Evolutionary conservation across 495 filamentous ascomycete genomes (phyloP), one percentile per base, ranked within the genome.

Genomic region (Daldinia concentrica): DNA sequence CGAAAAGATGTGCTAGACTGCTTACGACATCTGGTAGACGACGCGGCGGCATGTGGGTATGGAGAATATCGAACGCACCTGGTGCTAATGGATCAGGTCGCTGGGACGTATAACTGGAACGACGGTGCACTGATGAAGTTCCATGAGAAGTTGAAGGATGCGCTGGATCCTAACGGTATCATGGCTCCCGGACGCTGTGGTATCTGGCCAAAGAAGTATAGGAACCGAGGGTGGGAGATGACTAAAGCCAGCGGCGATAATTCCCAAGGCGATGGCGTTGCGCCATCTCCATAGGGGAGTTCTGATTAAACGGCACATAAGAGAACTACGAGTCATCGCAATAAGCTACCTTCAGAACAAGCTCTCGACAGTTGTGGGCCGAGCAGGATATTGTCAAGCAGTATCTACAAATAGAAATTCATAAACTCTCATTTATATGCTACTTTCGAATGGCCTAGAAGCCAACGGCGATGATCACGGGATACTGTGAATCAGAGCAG

Each of bases 31-130:
- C 76, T 88, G 69, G 81, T 88, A 11, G 79, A 82, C 12, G 81
- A 81, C 19, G 80, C 81, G 6, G 85, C 85, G 4, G 74, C 67
- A 9, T 75, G 82, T 17, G 88, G 86, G 0, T 89, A 82, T 64
- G 86, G 87, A 19, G 86, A 89, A 67, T 89, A 88, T 64, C 77
- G 87, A 6, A 87, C 87, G 1, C 87, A 89, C 74, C 63, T 90
- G 8, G 78, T 82, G 30, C 78, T 88, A 50, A 74, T 84, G 81
- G 83, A 90, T 70, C 86, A 88, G 75, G 82, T 90, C 11, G 83
- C 85, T 0, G 80, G 76, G 12, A 88, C 86, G n/a, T 90, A 89
- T 71, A 82, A 76, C 48, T 89, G 79, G 78, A 85, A 86, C 65
- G 79, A 86, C 57, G 79, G 81, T 24, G 83, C 83, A 4, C 64